A percentile compares a stretch with the other conserved stretches of the same genome.
These are phyloP conservation scores for Fraxinus angustifolia DNA, from an alignment of 305 asterid species.

Conservation along the genomic window DNA sequence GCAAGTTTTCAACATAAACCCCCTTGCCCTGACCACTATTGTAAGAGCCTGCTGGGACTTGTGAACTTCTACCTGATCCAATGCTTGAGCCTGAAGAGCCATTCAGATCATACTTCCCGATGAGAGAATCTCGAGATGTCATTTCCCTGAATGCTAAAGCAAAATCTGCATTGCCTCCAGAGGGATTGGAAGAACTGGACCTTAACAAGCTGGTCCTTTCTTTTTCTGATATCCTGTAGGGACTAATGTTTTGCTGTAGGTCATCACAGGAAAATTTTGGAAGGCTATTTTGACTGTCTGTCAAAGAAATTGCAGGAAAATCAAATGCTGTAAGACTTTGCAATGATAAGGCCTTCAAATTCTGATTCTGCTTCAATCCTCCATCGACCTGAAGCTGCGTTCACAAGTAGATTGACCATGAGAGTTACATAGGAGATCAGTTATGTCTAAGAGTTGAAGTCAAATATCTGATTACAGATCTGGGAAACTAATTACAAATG, in stretches of 20 bases:
- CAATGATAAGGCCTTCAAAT: slow-evolving; percentile 52
- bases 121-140: slow-evolving; percentile 63
- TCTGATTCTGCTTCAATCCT: slow-evolving; percentile 51
- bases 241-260: not conserved
- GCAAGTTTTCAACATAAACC: slow-evolving; percentile 48
- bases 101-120: slow-evolving; percentile 60
- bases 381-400: slow-evolving; percentile 71
- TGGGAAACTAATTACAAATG: not conserved
- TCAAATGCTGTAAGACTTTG: slow-evolving; percentile 55
- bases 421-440: not conserved
- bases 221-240: slow-evolving; percentile 25
- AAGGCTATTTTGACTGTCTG: not conserved
- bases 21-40: slow-evolving; percentile 48
- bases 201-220: slow-evolving; percentile 38
- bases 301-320: slow-evolving; percentile 53
- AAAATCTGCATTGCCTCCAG: slow-evolving; percentile 60
- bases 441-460: not conserved
- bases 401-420: slow-evolving; percentile 5
- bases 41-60: slow-evolving; percentile 47
- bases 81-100: slow-evolving; percentile 49
- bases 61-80: slow-evolving; percentile 80
- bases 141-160: slow-evolving; percentile 67
- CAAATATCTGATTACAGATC: not conserved
- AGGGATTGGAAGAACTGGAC: slow-evolving; percentile 54
- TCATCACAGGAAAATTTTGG: not conserved